A percentile compares a stretch with the other conserved stretches of the same genome.
phyloP scores from a whole-genome alignment of 2,329 filamentous ascomycete genomes.

The Dendryphion nanum region DNA sequence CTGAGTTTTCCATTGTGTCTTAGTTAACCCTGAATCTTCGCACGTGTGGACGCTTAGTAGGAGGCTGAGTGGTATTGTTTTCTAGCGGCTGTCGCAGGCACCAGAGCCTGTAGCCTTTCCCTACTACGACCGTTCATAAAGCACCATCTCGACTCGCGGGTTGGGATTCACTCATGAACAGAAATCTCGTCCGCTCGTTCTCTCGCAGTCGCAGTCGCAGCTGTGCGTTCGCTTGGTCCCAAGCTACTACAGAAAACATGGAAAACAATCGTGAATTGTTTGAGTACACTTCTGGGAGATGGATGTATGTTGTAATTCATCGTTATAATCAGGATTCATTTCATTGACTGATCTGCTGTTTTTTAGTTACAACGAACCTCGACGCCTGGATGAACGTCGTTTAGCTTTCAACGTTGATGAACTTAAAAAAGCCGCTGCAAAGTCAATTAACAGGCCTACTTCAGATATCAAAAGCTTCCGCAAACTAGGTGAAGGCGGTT shows the following conservation, averaged over 20 bases:
- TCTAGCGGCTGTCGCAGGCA: background rate
- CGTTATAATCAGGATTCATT: conserved; percentile 1
- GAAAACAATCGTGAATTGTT: conserved; percentile 16
- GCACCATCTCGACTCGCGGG: background rate
- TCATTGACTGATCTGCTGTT: conserved; percentile 3
- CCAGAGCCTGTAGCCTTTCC: background rate
- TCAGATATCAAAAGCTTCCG: conserved; percentile 19
- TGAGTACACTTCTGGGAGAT: conserved; percentile 28
- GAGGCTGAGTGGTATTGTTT: too few species aligned
- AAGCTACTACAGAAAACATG: conserved; percentile 1
- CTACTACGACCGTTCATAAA: background rate
- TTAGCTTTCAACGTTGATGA: conserved; percentile 20
- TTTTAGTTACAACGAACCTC: conserved; percentile 21
- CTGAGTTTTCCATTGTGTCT: too few species aligned
- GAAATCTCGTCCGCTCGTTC: background rate
- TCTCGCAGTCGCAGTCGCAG: background rate
- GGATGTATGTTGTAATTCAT: conserved; percentile 16
- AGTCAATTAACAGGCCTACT: conserved; percentile 12
- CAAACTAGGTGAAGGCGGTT: conserved; percentile 39
- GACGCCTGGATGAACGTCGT: conserved; percentile 16
- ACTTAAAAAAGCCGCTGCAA: conserved; percentile 18
- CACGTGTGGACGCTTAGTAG: too few species aligned
- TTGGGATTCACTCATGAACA: background rate
- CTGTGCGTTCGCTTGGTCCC: background rate
- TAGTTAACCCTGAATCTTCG: too few species aligned